Evolutionary conservation across 805 yeast genomes (phyloP), one percentile per base, ranked within the genome.

Genomic region (Kazachstania bromeliacearum): DNA sequence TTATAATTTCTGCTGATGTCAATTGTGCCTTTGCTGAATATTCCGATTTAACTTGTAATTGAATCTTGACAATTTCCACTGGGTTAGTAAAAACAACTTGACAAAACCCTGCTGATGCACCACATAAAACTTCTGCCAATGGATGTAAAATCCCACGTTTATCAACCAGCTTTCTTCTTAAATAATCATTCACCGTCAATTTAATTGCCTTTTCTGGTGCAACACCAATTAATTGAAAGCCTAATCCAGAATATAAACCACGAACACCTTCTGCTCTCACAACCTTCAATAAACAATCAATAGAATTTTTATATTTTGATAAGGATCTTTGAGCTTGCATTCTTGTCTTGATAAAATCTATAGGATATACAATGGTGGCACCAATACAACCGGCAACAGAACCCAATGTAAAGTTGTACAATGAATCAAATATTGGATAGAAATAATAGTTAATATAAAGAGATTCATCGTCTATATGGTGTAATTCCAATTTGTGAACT

Each of bases 171-270:
- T 75, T 68, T 20, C 78, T 77, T 51, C 97, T 74, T 39, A 87
- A 78, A 38, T 83, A 65, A 57, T 89, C 98, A 62, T 89, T 89
- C 27, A 89, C 94, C 0, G 97, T 88, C 46, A 89, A 73, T 63
- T 89, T 89, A 53, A 89, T 89, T 30, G 97, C 97, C 67, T 89
- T 89, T 60, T 89, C 98, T 2, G 98, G 98, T 0, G 97, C 97
- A 35, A 89, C 97, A 47, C 98, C 98, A 33, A 92, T 76, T 51
- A 89, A 67, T 62, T 92, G 97, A 13, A 97, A 96, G 7, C 85
- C 83, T 35, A 89, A 67, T 37, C 98, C 98, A 4, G 95, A 80
- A 61, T 89, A 89, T 39, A 89, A 70, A 7, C 97, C 97, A 48
- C 68, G 65, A 33, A 81, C 52, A 35, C 96, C 96, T 63, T 89